These are phyloP conservation scores for Picea sitchensis DNA, from an alignment of 75 land plant genomes.

Conservation along the genomic window DNA sequence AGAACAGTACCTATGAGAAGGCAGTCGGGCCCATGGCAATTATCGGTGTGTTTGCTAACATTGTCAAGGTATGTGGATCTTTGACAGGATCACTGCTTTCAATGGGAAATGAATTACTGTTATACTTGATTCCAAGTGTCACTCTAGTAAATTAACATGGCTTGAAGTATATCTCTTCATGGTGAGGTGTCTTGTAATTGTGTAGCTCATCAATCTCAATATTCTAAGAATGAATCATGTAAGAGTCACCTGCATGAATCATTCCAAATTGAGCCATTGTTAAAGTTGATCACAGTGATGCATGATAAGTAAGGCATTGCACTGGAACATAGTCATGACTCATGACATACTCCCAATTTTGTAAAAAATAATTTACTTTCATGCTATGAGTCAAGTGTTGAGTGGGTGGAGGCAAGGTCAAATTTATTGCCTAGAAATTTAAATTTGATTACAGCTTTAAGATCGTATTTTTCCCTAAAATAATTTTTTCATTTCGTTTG, in stretches of 20 bases:
- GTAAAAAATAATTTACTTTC: too few species aligned
- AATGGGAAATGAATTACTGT: not conserved
- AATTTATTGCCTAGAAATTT: too few species aligned
- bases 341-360: too few species aligned
- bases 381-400: too few species aligned
- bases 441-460: too few species aligned
- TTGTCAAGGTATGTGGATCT: constrained; percentile 43
- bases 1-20: constrained; percentile 47
- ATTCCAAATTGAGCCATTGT: not conserved
- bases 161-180: not conserved
- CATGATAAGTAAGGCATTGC: not conserved
- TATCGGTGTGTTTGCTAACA: constrained; percentile 42
- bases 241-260: not conserved
- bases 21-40: constrained; percentile 52
- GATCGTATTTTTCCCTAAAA: too few species aligned
- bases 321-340: not conserved
- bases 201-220: not conserved
- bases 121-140: not conserved
- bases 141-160: not conserved
- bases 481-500: too few species aligned
- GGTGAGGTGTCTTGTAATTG: not conserved
- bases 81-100: not conserved
- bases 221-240: not conserved
- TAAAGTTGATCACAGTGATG: not conserved
- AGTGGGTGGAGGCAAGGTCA: too few species aligned